Evolutionary conservation across 2,329 filamentous ascomycete species (phyloP), one percentile per base, ranked within the genome.

Genomic region (Bretziella fagacearum): DNA sequence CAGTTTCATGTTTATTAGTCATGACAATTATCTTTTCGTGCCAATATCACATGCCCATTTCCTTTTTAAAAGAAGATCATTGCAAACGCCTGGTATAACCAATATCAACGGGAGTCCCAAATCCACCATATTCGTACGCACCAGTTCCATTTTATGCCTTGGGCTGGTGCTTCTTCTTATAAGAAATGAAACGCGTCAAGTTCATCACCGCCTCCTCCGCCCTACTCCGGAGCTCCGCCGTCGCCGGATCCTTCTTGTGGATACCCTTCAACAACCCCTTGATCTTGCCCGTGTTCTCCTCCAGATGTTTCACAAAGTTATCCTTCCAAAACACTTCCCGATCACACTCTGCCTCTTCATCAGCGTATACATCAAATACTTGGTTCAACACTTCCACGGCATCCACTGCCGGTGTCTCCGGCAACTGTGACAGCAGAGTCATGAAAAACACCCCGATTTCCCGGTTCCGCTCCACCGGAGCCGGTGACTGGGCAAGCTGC

Each of bases 321-420:
- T 75, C 67, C 54, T 68, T 67, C 71, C 77, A 79, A 59, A 81
- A 82, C 2, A 81, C 76, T 22, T 70, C 66, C 49, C 62, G 64
- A 56, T 81, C 78, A 56, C 70, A 77, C 8, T 66, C 62, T 46
- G 64, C 66, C 10, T 64, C 65, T 57, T 77, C 74, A 56, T 81
- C 73, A 22, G 68, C 71, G 59, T 81, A 82, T 6, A 82, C 67
- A 54, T 81, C 78, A 53, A 79, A 79, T 15, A 82, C 52, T 58
- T 79, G 74, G 59, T 81, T 74, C 36, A 81, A 61, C 13, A 74
- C 73, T 60, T 81, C 77, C 26, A 81, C 67, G 4, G 66, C 65
- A 39, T 79, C 73, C 2, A 74, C 76, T 1, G 67, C 60, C 1
- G 73, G 65, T 1, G 69, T 70, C 37, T 68, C 62, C 4, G 74